phyloP scores from a whole-genome alignment of 805 yeast species.

The Nakazawaea wickerhamii region DNA sequence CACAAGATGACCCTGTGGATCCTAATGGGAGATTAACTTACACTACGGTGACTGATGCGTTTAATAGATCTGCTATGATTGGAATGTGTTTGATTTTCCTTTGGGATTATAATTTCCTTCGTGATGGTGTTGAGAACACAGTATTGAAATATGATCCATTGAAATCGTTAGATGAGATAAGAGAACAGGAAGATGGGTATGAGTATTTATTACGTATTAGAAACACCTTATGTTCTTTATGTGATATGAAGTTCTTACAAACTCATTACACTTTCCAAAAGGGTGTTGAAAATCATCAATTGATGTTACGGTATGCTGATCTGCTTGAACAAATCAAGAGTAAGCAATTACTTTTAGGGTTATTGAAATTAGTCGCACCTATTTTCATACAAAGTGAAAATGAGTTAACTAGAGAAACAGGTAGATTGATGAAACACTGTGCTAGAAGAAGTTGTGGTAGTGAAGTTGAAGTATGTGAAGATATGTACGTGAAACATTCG shows the following conservation, averaged over 20 bases:
- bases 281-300: constrained; percentile 35
- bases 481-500: constrained; percentile 35
- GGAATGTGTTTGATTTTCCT: constrained; percentile 37
- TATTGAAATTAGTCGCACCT: constrained; percentile 41
- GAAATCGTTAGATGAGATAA: constrained; percentile 16
- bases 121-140: constrained; percentile 41
- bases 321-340: constrained; percentile 33
- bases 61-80: constrained; percentile 37
- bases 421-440: constrained; percentile 48
- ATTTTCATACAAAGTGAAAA: constrained; percentile 39
- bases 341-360: constrained; percentile 49
- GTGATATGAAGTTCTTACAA: constrained; percentile 27
- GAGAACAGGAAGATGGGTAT: constrained; percentile 44
- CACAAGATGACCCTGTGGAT: constrained; percentile 31
- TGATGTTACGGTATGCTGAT: constrained; percentile 35
- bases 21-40: constrained; percentile 3
- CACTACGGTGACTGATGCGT: constrained; percentile 30
- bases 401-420: constrained; percentile 54
- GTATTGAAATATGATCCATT: constrained; percentile 23
- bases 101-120: constrained; percentile 47
- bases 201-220: constrained; percentile 45
- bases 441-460: constrained; percentile 49
- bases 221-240: constrained; percentile 29
- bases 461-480: constrained; percentile 38
- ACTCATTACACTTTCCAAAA: constrained; percentile 28